These are phyloP conservation scores for Verticillium zaregamsianum DNA, from an alignment of 2,329 filamentous ascomycete species.

Conservation along the genomic window DNA sequence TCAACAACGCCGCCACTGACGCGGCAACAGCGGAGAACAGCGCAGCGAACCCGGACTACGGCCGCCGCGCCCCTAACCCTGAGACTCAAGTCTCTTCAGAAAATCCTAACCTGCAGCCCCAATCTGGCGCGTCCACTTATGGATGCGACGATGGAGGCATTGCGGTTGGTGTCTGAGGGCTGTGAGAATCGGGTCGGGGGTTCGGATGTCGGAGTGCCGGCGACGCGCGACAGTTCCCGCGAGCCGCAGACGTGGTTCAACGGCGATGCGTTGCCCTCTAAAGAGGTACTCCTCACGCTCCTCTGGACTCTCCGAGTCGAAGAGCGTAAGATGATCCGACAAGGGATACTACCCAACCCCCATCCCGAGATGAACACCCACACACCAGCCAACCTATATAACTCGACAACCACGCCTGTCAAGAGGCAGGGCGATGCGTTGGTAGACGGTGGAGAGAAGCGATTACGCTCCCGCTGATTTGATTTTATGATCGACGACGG, in stretches of 20 bases:
- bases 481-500: background rate
- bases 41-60: slow-evolving; percentile 48
- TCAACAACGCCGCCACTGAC: slow-evolving; percentile 39
- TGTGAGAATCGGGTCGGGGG: slow-evolving; percentile 40
- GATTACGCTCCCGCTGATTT: slow-evolving; percentile 2
- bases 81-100: slow-evolving; percentile 58
- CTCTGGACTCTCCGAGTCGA: slow-evolving; percentile 42
- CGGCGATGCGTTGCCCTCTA: slow-evolving; percentile 37
- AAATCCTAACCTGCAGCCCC: slow-evolving; percentile 70
- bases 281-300: slow-evolving; percentile 43
- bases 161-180: slow-evolving; percentile 66
- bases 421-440: background rate
- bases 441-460: slow-evolving; percentile 1
- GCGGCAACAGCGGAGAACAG: slow-evolving; percentile 39
- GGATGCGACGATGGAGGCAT: slow-evolving; percentile 71
- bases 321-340: slow-evolving; percentile 26
- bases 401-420: slow-evolving; percentile 3
- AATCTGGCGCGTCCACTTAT: slow-evolving; percentile 66
- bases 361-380: slow-evolving; percentile 1
- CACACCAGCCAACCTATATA: slow-evolving; percentile 3
- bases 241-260: slow-evolving; percentile 31
- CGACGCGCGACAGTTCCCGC: slow-evolving; percentile 30
- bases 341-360: background rate
- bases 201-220: slow-evolving; percentile 25
- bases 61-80: slow-evolving; percentile 52